Conservation (phyloP, 2,329 filamentous ascomycete genomes). For the Penicillium sp. region DNA sequence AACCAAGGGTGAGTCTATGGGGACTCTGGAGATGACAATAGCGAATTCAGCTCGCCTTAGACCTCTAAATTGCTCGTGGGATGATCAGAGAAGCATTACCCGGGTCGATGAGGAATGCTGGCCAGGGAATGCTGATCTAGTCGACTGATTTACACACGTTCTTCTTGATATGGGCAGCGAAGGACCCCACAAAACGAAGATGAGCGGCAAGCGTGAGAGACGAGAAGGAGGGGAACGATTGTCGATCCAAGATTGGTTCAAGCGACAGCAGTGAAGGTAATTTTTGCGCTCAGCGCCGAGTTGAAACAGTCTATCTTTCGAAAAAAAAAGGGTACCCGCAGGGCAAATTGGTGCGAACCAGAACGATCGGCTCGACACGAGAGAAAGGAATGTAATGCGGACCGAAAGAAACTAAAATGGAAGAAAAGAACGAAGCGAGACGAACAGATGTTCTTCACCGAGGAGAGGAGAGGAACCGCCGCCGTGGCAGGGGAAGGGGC, state of each 20-base stretch:
- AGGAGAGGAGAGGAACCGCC: constrained; percentile 2
- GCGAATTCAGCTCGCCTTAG: constrained; percentile 1
- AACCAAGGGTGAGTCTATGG: neutral
- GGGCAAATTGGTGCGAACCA: constrained; percentile 6
- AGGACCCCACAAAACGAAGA: neutral
- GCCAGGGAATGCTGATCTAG: constrained; percentile 8
- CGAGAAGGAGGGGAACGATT: neutral
- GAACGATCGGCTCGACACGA: constrained; percentile 2
- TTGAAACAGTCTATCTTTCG: constrained; percentile 3
- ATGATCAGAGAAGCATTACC: constrained; percentile 11
- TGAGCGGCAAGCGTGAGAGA: neutral
- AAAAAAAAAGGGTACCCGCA: neutral
- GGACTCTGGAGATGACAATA: constrained; percentile 3
- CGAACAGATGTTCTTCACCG: constrained; percentile 4
- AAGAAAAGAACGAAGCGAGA: constrained; percentile 1
- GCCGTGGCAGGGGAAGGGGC: constrained; percentile 5
- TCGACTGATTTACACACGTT: neutral
- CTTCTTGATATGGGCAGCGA: neutral
- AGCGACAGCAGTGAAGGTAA: neutral
- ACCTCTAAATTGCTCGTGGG: constrained; percentile 7
- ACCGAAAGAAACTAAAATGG: constrained; percentile 2
- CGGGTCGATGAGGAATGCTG: constrained; percentile 12
- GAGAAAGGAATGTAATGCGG: constrained; percentile 4
- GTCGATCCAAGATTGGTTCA: neutral
- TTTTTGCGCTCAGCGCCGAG: constrained; percentile 1